Base-by-base conservation (phyloP, 1,139 yeast species). In the Candida dubliniensis region DNA sequence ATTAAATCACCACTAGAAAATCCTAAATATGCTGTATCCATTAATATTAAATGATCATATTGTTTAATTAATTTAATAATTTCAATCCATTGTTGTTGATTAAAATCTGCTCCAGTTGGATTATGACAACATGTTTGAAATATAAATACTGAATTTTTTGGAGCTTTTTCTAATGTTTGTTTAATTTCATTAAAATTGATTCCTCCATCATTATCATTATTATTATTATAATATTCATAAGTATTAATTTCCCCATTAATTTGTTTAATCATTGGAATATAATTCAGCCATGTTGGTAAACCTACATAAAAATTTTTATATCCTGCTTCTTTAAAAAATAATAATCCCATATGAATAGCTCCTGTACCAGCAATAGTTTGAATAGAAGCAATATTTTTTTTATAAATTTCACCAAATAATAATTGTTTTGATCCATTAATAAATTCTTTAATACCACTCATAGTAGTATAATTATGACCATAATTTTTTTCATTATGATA, bases 91-190 rank as follows among this genome's bases (percentile, higher is more conserved):
- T 91, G 91, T 41, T 82, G 87, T 40, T 67, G 66, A 10, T 87
- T 76, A 49, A 95, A 95, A 63, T 91, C 98, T 51, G 91, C 82
- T 30, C 97, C 98, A 11, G 97, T 91, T 34, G 98, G 98, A 68
- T 91, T 91, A 72, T 91, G 98, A 58, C 97, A 95, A 61, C 97
- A 90, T 5, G 96, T 96, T 67, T 91, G 98, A 49, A 91, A 75
- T 45, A 91, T 69, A 44, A 73, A 67, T 10, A 69, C 66, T 0
- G 75, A 61, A 23, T 59, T 53, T 15, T 40, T 46, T 2, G 69
- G 65, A 13, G 74, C 75, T 1, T 51, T 27, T 5, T 61, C 54
- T 46, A 72, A 54, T 5, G 73, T 64, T 4, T 47, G 45, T 34
- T 60, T 45, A 15, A 66, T 53, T 10, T 64, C 41, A 0, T 58